Percentiles rank a stretch among this genome's conserved stretches.
phyloP scores from a whole-genome alignment of 2,329 filamentous ascomycete genomes.

The Leptographium wingfieldii region DNA sequence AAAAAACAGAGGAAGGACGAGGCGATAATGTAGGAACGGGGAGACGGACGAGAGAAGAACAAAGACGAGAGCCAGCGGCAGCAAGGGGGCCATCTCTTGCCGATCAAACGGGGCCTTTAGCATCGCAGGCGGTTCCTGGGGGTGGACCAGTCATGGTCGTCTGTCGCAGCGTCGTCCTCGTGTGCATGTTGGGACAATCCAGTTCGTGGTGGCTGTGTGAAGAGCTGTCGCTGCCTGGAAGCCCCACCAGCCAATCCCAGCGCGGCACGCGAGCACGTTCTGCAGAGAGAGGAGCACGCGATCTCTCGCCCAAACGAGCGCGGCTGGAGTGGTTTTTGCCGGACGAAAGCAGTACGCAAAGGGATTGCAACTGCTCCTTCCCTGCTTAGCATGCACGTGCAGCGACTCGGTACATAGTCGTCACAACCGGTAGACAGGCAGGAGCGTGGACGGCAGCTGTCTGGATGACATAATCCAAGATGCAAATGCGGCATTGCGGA shows the following conservation, averaged over 20 bases:
- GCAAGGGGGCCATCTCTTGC: not conserved
- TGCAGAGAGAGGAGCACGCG: slow-evolving; percentile 11
- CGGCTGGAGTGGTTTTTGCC: no score
- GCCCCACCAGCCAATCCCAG: slow-evolving; percentile 9
- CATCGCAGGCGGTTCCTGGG: not conserved
- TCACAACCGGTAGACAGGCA: no score
- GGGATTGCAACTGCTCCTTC: no score
- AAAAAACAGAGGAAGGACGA: not conserved
- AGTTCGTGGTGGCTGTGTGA: not conserved
- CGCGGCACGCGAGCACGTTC: slow-evolving; percentile 11
- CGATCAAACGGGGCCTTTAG: not conserved
- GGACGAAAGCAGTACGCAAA: not conserved
- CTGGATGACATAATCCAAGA: no score
- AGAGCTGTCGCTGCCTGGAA: not conserved
- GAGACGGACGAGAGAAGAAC: not conserved
- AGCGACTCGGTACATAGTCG: no score
- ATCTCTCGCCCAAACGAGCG: slow-evolving; percentile 7
- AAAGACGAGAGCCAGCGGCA: not conserved
- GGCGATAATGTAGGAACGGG: not conserved
- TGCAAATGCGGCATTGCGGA: no score
- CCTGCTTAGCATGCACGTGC: no score
- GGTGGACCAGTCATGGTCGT: not conserved
- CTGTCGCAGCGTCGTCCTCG: slow-evolving; percentile 3
- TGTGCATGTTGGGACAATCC: slow-evolving; percentile 3
- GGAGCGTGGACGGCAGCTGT: no score